These are phyloP conservation scores for Fagus crenata DNA, from an alignment of 306 rosid genomes.

Conservation along the genomic window DNA sequence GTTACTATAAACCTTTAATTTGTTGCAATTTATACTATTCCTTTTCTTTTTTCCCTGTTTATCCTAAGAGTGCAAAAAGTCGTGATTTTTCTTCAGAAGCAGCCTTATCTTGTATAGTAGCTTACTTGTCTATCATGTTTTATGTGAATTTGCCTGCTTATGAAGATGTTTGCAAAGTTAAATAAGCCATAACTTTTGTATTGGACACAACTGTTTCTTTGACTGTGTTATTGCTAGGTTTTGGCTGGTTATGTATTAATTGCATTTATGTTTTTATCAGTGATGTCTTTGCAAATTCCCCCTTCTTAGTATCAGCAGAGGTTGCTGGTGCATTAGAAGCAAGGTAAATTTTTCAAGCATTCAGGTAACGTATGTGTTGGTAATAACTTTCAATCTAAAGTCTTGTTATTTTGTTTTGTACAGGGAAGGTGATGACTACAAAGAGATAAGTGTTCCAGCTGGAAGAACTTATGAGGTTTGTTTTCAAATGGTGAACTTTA, in stretches of 20 bases:
- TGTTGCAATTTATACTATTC: neutral
- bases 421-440: constrained; percentile 74
- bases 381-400: constrained; percentile 10
- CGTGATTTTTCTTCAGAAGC: neutral
- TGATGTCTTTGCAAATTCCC: constrained; percentile 84
- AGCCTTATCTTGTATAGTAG: neutral
- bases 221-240: constrained; percentile 14
- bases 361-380: constrained; percentile 4
- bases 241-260: constrained; percentile 30
- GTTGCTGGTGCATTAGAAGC: constrained; percentile 64
- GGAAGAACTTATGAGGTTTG: constrained; percentile 87
- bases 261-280: constrained; percentile 46
- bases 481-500: neutral
- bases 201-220: neutral
- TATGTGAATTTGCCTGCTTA: neutral
- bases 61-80: neutral
- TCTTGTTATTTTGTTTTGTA: constrained; percentile 22
- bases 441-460: constrained; percentile 75
- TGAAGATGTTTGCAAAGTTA: neutral
- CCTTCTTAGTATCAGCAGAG: constrained; percentile 94
- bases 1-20: neutral
- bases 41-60: neutral
- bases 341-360: constrained; percentile 44
- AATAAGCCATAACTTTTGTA: neutral
- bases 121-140: neutral